Evolutionary conservation across 2,329 filamentous ascomycete species (phyloP).

Genomic region (Pyrenophora tritici-repentis): DNA sequence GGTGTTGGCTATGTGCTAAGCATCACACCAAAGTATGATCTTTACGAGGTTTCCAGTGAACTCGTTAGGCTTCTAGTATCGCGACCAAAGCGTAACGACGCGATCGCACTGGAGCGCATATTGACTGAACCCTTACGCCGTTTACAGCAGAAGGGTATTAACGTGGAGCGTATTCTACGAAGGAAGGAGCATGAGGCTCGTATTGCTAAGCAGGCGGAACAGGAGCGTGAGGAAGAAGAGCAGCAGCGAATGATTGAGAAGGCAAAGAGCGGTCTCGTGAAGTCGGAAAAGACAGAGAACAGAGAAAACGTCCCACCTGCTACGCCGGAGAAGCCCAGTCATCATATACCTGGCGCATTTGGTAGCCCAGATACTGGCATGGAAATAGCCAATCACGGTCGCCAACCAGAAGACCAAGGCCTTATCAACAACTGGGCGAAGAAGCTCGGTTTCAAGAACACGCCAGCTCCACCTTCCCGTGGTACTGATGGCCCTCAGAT

Average conservation of each 20-base stretch:
- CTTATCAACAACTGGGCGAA: slow-evolving; percentile 46
- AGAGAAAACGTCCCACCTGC: slow-evolving; percentile 23
- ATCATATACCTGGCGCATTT: slow-evolving; percentile 46
- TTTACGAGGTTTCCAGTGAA: slow-evolving; percentile 90
- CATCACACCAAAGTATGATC: slow-evolving; percentile 75
- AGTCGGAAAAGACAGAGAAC: slow-evolving; percentile 14
- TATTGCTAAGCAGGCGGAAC: slow-evolving; percentile 82
- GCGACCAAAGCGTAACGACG: slow-evolving; percentile 84
- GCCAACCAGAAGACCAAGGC: slow-evolving; percentile 29
- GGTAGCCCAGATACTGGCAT: slow-evolving; percentile 41
- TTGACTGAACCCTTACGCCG: slow-evolving; percentile 82
- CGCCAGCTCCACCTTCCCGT: slow-evolving; percentile 15
- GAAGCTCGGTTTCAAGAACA: slow-evolving; percentile 44
- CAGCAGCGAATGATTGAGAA: slow-evolving; percentile 50
- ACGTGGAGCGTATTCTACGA: slow-evolving; percentile 90
- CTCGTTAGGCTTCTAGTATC: slow-evolving; percentile 80
- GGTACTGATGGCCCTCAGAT: slow-evolving; percentile 43
- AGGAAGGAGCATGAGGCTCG: slow-evolving; percentile 86
- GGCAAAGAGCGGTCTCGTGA: slow-evolving; percentile 29
- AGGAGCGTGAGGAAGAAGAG: slow-evolving; percentile 68
- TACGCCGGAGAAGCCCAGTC: slow-evolving; percentile 35
- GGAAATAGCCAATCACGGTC: slow-evolving; percentile 34
- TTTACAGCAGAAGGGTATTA: slow-evolving; percentile 86
- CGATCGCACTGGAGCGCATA: slow-evolving; percentile 88
- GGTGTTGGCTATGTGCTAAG: slow-evolving; percentile 69